These are phyloP conservation scores for Debaryomyces psychrophilus DNA, from an alignment of 1,139 yeast genomes.

Conservation along the genomic window DNA sequence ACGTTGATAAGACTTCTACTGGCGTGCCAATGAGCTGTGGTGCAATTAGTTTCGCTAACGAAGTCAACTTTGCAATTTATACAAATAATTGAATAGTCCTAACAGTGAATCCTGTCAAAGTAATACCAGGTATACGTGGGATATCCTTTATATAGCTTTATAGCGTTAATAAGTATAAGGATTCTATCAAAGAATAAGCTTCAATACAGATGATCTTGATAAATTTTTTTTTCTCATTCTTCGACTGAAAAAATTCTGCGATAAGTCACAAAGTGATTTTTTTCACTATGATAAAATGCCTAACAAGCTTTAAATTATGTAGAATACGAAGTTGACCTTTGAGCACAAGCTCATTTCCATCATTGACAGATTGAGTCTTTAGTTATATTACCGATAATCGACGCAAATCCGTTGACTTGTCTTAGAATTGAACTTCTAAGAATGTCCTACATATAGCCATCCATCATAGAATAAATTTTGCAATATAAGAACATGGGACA, in stretches of 20 bases:
- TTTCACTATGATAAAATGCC: background rate
- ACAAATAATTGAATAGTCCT: background rate
- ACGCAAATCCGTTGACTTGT: background rate
- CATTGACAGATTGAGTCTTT: background rate
- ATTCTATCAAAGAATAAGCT: slow-evolving; percentile 9
- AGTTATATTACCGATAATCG: too few relatives aligned
- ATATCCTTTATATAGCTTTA: slow-evolving; percentile 7
- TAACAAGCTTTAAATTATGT: background rate
- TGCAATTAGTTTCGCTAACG: slow-evolving; percentile 7
- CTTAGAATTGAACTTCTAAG: background rate
- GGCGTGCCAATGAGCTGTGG: slow-evolving; percentile 6
- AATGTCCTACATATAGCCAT: background rate
- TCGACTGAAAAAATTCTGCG: slow-evolving; percentile 5
- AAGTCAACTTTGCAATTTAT: slow-evolving; percentile 11
- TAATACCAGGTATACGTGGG: background rate
- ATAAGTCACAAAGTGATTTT: slow-evolving; percentile 4
- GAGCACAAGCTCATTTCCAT: background rate
- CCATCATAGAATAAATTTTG: background rate
- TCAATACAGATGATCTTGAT: background rate
- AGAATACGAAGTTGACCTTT: background rate
- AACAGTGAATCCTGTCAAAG: slow-evolving; percentile 2
- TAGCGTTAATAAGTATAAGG: background rate
- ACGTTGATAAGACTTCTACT: slow-evolving; percentile 9
- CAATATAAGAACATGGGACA: background rate
- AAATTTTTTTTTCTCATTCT: slow-evolving; percentile 5